A percentile compares a stretch with the other conserved stretches of the same genome.
phyloP scores from a whole-genome alignment of 345 rosid genomes.

The Microcos paniculata region DNA sequence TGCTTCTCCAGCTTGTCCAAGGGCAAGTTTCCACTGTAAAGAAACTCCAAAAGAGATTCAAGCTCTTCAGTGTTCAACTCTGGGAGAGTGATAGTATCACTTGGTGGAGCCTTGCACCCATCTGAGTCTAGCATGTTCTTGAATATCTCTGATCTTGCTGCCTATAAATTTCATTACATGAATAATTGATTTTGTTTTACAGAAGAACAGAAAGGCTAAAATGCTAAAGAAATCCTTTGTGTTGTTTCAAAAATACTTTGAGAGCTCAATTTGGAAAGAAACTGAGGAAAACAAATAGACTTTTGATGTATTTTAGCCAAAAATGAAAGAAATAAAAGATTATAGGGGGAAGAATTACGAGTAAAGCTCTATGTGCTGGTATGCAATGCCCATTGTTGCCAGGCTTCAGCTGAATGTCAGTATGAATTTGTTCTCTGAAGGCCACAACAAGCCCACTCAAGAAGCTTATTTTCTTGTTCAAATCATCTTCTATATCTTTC shows the following conservation, averaged over 20 bases:
- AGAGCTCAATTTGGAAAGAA: too few species aligned
- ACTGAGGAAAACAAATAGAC: too few species aligned
- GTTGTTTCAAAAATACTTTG: too few species aligned
- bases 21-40: conserved; percentile 60
- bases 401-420: conserved; percentile 59
- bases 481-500: conserved; percentile 63
- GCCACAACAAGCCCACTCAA: conserved; percentile 48
- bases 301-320: too few species aligned
- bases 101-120: conserved; percentile 46
- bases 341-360: conserved; percentile 36
- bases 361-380: conserved; percentile 65
- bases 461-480: conserved; percentile 60
- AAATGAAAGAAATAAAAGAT: not conserved
- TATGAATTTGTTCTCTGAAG: conserved; percentile 54
- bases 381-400: conserved; percentile 55
- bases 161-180: conserved; percentile 22
- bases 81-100: conserved; percentile 36
- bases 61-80: conserved; percentile 54
- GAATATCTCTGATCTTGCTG: conserved; percentile 60
- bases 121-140: conserved; percentile 54
- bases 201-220: too few species aligned
- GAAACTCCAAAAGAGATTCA: conserved; percentile 71
- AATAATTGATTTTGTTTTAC: not conserved
- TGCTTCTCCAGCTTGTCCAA: conserved; percentile 52
- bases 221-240: too few species aligned